phyloP scores from a whole-genome alignment of 176 grass and related monocot genomes.

The Oryza rufipogon region DNA sequence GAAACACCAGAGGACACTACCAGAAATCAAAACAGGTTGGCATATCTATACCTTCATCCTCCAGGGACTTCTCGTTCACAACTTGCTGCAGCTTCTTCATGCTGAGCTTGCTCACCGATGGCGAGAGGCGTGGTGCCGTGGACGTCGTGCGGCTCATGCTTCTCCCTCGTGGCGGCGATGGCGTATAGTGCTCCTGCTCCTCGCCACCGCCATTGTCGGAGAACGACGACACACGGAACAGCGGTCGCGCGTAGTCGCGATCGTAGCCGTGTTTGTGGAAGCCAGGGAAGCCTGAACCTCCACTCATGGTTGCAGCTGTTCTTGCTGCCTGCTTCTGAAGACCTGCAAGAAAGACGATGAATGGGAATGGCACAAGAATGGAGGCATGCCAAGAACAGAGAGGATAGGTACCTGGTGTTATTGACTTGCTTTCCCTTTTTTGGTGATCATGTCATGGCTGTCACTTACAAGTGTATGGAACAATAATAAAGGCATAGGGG shows the following conservation, averaged over 20 bases:
- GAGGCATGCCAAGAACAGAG: not conserved
- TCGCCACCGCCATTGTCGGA: conserved; percentile 47
- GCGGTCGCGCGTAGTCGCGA: conserved; percentile 18
- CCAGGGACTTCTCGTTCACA: conserved; percentile 35
- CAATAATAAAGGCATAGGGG: conserved; percentile 20
- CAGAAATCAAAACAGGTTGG: not conserved
- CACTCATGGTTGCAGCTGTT: conserved; percentile 26
- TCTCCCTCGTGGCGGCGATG: conserved; percentile 4
- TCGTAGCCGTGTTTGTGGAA: conserved; percentile 39
- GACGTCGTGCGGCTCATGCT: conserved; percentile 5
- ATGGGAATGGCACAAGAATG: not conserved
- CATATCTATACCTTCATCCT: conserved; percentile 41
- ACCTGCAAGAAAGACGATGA: conserved; percentile 24
- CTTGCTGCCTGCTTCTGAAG: not conserved
- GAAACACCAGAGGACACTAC: not conserved
- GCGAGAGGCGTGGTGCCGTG: conserved; percentile 41
- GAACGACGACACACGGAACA: conserved; percentile 54
- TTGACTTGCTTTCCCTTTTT: not conserved
- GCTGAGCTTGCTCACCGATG: conserved; percentile 44
- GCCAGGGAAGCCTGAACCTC: conserved; percentile 45
- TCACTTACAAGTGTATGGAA: conserved; percentile 11
- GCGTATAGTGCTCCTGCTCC: conserved; percentile 18
- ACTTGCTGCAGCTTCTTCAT: conserved; percentile 50
- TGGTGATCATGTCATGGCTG: conserved; percentile 3
- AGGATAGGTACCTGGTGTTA: not conserved